Base-by-base conservation (phyloP, 2,329 filamentous ascomycete species). In the Epichloe gansuensis region DNA sequence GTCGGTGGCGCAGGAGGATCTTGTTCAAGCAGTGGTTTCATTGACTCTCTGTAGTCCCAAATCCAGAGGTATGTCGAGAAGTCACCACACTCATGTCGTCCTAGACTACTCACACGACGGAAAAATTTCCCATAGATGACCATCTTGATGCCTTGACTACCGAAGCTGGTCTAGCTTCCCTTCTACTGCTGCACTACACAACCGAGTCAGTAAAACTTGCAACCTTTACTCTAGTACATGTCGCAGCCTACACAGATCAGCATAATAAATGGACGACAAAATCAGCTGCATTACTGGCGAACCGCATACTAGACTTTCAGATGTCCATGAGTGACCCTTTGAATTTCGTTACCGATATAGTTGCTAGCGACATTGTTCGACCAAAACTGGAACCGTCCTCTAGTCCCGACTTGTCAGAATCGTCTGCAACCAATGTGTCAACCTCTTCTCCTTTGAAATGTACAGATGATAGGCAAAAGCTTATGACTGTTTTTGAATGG, bases 351-450 rank as follows among this genome's bases (percentile, higher is more conserved):
- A 69, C 75, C 17, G 70, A 74, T n/a, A 68, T 74, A 41, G 71
- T 89, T 52, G 75, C 91, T 4, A 72, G 76, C 56, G 68, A 70
- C 60, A 82, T 82, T 61, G 74, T 91, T 49, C 82, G 82, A 39
- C 83, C 83, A 31, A 69, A 87, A 5, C 90, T 91, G 69, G 73
- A 75, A 31, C 75, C 74, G 54, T 72, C 77, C 12, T 5, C n/a
- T 43, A 15, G 76, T 31, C 42, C 35, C 9, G 38, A 31, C 9
- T 9, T 8, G 8, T n/a, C 35, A 15, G 28, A 25, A 48, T 34
- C n/a, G n/a, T 41, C 15, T 15, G 15, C n/a, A 15, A n/a, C 34
- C 12, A 5, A 35, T 15, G 0, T 21, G 7, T 23, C 42, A 25
- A n/a, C 5, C 17, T 17, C 25, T 3, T 25, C 15, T 42, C 12